Conservation (phyloP, 73 alveolate species). For the Tetrahymena borealis region DNA sequence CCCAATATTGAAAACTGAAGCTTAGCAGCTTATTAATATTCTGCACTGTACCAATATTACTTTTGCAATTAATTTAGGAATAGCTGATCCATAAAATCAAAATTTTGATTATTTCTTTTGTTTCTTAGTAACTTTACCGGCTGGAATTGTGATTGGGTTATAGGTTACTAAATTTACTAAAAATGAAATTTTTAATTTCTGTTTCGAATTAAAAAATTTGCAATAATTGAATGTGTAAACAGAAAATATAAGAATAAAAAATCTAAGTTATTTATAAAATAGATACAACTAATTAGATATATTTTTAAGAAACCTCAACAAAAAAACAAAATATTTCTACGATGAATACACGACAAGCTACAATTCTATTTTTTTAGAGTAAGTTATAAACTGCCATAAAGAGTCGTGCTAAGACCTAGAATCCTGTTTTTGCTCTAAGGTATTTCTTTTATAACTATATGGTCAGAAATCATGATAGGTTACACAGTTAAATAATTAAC, state of each 20-base stretch:
- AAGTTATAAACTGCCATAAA: background rate
- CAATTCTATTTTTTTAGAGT: background rate
- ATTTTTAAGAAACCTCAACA: background rate
- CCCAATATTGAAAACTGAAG: background rate
- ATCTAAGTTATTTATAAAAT: background rate
- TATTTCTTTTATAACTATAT: background rate
- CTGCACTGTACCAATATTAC: background rate
- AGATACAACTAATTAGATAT: background rate
- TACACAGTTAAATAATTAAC: too few relatives aligned
- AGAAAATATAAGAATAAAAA: background rate
- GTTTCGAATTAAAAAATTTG: background rate
- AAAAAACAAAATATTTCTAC: background rate
- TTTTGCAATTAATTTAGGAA: background rate
- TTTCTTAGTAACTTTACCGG: background rate
- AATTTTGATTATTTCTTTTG: background rate
- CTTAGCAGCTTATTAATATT: background rate
- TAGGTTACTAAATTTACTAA: background rate
- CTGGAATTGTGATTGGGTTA: background rate
- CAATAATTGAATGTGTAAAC: background rate
- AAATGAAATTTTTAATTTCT: background rate
- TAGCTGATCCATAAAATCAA: background rate
- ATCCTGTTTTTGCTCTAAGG: background rate
- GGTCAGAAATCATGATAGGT: too few relatives aligned
- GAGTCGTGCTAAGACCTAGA: background rate
- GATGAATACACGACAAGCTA: background rate